Evolutionary conservation across 1,284 basidiomycete species (phyloP).

Genomic region (Apiotrichum sp.): DNA sequence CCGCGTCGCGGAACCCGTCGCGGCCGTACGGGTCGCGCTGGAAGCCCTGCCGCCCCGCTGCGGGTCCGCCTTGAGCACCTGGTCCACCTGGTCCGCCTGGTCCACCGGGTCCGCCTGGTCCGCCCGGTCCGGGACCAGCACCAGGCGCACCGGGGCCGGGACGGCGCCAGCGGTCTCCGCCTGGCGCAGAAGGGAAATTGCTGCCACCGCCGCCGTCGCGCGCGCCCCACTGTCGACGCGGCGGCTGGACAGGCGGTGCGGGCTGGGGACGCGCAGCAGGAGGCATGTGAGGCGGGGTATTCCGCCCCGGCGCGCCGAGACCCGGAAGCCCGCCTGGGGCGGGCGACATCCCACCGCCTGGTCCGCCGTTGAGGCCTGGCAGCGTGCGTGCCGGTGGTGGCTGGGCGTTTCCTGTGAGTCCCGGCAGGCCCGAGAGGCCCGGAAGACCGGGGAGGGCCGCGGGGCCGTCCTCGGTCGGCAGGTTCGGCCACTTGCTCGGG

Average conservation of each 20-base stretch:
- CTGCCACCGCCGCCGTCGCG: conserved; percentile 12
- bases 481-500: conserved; percentile 10
- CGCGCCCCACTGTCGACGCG: conserved; percentile 6
- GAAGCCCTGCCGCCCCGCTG: background rate
- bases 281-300: background rate
- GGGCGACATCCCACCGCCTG: no score
- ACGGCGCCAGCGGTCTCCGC: conserved; percentile 1
- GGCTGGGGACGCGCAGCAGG: background rate
- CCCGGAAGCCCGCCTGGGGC: no score
- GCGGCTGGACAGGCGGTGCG: background rate
- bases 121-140: background rate
- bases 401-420: background rate
- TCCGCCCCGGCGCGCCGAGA: background rate
- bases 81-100: background rate
- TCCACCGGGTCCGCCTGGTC: background rate
- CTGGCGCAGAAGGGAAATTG: background rate
- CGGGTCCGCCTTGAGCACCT: background rate
- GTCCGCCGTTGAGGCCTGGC: no score
- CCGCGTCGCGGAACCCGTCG: background rate
- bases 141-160: background rate
- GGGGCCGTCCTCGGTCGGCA: conserved; percentile 3
- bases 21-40: background rate
- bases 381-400: no score
- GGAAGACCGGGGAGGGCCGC: conserved; percentile 12
- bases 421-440: conserved; percentile 1